Evolutionary conservation across 176 grass and related monocot species (phyloP).

Genomic region (Tillandsia leiboldiana): DNA sequence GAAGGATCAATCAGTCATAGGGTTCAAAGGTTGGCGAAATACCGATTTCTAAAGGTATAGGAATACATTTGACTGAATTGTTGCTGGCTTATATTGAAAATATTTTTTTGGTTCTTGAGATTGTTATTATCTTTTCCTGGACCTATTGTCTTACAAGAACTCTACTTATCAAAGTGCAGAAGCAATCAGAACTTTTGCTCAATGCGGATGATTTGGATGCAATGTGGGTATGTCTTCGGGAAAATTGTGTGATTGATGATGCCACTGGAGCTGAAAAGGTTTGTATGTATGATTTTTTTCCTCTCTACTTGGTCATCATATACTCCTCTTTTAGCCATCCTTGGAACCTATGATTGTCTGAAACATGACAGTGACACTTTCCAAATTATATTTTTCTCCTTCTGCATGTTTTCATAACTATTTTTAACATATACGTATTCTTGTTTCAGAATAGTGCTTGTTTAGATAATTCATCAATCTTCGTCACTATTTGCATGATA

Average conservation of each 20-base stretch:
- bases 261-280: constrained; percentile 95
- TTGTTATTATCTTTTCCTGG: constrained; percentile 6
- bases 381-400: too few species aligned
- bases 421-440: too few species aligned
- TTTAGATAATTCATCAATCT: background rate
- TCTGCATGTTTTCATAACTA: too few species aligned
- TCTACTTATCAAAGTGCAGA: constrained; percentile 48
- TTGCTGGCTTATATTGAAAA: background rate
- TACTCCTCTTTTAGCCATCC: background rate
- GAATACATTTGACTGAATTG: background rate
- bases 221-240: constrained; percentile 94
- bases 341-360: too few species aligned
- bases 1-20: constrained; percentile 96
- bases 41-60: constrained; percentile 89
- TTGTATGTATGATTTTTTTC: background rate
- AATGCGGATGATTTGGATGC: constrained; percentile 99
- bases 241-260: constrained; percentile 99
- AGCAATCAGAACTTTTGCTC: constrained; percentile 93
- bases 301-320: background rate
- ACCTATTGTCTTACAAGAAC: constrained; percentile 8
- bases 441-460: background rate
- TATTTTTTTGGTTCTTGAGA: background rate
- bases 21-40: constrained; percentile 95
- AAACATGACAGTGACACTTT: too few species aligned
- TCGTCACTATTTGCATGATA: background rate